phyloP scores from a whole-genome alignment of 2,329 filamentous ascomycete species.

The Curvularia lunata region DNA sequence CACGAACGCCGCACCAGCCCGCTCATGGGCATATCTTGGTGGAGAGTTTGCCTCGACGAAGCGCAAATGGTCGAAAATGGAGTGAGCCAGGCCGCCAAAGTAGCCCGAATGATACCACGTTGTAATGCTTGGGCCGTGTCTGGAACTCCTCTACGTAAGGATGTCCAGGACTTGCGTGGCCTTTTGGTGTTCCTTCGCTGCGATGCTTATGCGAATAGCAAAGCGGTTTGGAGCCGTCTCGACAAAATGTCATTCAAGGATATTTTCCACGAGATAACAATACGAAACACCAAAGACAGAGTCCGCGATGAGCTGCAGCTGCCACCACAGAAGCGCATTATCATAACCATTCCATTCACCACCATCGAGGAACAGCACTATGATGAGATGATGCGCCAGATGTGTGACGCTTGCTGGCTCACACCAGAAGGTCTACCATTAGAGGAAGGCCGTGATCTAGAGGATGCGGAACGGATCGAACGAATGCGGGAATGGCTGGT shows the following conservation, averaged over 20 bases:
- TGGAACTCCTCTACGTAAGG: slow-evolving; percentile 84
- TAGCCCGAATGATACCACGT: slow-evolving; percentile 80
- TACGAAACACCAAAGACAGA: slow-evolving; percentile 84
- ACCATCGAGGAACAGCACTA: slow-evolving; percentile 93
- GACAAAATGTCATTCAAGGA: slow-evolving; percentile 70
- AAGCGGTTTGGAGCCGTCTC: slow-evolving; percentile 71
- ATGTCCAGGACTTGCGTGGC: slow-evolving; percentile 79
- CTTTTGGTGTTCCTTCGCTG: slow-evolving; percentile 81
- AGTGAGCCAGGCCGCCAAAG: slow-evolving; percentile 79
- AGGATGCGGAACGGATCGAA: slow-evolving; percentile 64
- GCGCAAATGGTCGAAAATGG: slow-evolving; percentile 93
- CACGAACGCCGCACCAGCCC: slow-evolving; percentile 74
- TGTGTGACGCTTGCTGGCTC: slow-evolving; percentile 74
- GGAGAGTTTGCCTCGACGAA: slow-evolving; percentile 78
- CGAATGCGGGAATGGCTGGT: slow-evolving; percentile 81
- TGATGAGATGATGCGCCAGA: slow-evolving; percentile 73
- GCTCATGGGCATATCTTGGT: slow-evolving; percentile 82
- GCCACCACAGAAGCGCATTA: slow-evolving; percentile 82
- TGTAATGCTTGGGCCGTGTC: slow-evolving; percentile 91
- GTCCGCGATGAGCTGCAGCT: slow-evolving; percentile 80
- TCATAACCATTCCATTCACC: slow-evolving; percentile 89
- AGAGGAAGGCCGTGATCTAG: slow-evolving; percentile 67
- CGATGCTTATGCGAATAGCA: slow-evolving; percentile 73
- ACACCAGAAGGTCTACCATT: slow-evolving; percentile 68
- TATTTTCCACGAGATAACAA: slow-evolving; percentile 73